A percentile compares a stretch with the other conserved stretches of the same genome.
phyloP scores from a whole-genome alignment of 768 basidiomycete genomes.

The Cystobasidium onofrii region DNA sequence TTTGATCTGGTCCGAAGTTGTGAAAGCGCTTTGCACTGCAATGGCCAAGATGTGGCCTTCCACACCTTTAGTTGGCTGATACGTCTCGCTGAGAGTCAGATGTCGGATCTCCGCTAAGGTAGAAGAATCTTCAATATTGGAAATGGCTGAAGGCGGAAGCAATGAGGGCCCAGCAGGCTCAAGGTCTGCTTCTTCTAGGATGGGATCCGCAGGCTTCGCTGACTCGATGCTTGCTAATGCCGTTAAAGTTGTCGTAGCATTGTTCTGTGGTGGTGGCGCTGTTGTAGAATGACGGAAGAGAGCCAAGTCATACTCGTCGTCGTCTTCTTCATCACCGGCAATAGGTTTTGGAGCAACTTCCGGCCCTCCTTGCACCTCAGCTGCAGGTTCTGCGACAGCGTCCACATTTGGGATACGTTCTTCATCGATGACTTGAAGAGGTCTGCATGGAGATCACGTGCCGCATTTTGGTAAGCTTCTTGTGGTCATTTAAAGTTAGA shows the following conservation, averaged over 20 bases:
- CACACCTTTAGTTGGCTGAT: background rate
- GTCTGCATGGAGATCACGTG: background rate
- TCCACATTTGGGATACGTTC: background rate
- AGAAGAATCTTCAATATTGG: background rate
- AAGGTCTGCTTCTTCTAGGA: background rate
- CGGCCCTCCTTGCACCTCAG: too few relatives aligned
- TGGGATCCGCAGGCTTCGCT: background rate
- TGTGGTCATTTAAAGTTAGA: background rate
- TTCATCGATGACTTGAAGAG: background rate
- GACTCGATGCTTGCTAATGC: background rate
- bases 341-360: background rate
- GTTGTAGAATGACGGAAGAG: constrained; percentile 16
- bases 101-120: background rate
- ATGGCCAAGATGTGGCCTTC: constrained; percentile 2
- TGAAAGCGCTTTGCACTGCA: constrained; percentile 6
- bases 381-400: background rate
- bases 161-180: background rate
- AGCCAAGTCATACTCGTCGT: constrained; percentile 11
- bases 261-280: background rate
- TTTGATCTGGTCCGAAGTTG: background rate
- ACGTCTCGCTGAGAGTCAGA: background rate
- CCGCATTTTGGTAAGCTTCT: background rate
- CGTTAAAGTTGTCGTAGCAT: background rate
- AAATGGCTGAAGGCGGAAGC: background rate
- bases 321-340: background rate